Conservation (phyloP, 2,329 filamentous ascomycete genomes). For the Mycosphaerelloides madeirae region DNA sequence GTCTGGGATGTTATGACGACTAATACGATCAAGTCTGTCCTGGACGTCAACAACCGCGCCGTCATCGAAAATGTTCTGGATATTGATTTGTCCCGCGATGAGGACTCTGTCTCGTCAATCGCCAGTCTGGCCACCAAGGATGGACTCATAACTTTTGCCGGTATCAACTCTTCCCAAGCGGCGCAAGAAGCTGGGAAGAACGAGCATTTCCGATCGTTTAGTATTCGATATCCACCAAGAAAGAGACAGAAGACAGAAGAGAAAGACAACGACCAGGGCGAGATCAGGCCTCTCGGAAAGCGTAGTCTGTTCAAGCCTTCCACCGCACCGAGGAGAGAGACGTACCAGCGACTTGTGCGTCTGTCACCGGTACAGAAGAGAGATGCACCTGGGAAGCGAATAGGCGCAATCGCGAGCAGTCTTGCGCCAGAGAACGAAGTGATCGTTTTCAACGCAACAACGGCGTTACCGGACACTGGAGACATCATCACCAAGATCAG, state of each 20-base stretch:
- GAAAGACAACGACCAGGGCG: constrained; percentile 34
- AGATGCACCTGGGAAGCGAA: constrained; percentile 52
- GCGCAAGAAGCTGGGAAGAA: constrained; percentile 74
- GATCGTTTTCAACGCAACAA: constrained; percentile 68
- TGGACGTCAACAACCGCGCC: constrained; percentile 65
- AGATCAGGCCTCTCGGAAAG: constrained; percentile 47
- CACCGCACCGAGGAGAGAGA: constrained; percentile 47
- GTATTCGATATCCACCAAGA: constrained; percentile 52
- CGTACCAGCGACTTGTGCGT: constrained; percentile 56
- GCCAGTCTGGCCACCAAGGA: constrained; percentile 61
- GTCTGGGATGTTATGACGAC: background rate
- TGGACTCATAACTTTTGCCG: constrained; percentile 58
- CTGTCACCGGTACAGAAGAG: constrained; percentile 52
- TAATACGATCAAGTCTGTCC: constrained; percentile 53
- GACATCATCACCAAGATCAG: constrained; percentile 54
- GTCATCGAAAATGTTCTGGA: constrained; percentile 62
- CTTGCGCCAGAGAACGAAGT: constrained; percentile 69
- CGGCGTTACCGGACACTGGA: constrained; percentile 45
- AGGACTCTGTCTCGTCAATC: constrained; percentile 84
- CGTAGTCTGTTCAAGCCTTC: constrained; percentile 47
- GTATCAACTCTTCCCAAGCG: constrained; percentile 74
- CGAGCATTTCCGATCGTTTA: constrained; percentile 75
- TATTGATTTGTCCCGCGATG: constrained; percentile 71
- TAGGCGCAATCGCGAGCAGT: constrained; percentile 75
- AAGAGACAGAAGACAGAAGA: constrained; percentile 39